Evolutionary conservation across 768 basidiomycete genomes (phyloP), one percentile per base, ranked within the genome.

Genomic region (Xerocomellus chrysenteron): DNA sequence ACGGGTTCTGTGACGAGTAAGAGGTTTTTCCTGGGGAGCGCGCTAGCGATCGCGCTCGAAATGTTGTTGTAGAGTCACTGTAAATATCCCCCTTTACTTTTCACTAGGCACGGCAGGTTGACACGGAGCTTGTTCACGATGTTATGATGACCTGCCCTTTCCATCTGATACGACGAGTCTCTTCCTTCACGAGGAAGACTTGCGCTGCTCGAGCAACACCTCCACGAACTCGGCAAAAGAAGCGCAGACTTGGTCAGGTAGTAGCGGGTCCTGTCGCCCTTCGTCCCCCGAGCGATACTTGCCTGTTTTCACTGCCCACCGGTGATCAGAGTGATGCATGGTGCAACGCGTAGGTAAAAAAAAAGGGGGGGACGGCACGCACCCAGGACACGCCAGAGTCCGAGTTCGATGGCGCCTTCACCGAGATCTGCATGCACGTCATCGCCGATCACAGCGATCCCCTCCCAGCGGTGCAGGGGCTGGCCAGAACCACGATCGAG

Each of bases 251-350:
- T 81, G 80, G 65, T 86, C 81, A 4, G 84, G 84, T 30, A 79
- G 74, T 7, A 65, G 58, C 2, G 69, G 58, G 0, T 74, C 77
- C 16, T 59, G 51, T 52, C 70, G 73, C 6, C 43, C 51, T 66
- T 88, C 88, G 60, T 86, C 83, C 3, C 84, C 86, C 4, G 71
- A 19, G 3, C 87, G 76, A 65, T 87, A 89, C 63, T 89, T 90
- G 12, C 88, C 88, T 6, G 87, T 86, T 64, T 76, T 78, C 24
- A 88, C 87, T 84, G 28, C 45, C 42, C 30, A 35, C 28, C 16
- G 8, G 19, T 2, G 33, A 35, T 53, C 44, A 47, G 58, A 5
- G 12, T 28, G 14, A 24, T n/a, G 17, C 3, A 21, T 33, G 2
- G 16, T 21, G 7, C 17, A 21, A 24, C 0, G 26, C 3, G 5